These are phyloP conservation scores for Penicillium antarcticum DNA, from an alignment of 495 filamentous ascomycete genomes.

Conservation along the genomic window DNA sequence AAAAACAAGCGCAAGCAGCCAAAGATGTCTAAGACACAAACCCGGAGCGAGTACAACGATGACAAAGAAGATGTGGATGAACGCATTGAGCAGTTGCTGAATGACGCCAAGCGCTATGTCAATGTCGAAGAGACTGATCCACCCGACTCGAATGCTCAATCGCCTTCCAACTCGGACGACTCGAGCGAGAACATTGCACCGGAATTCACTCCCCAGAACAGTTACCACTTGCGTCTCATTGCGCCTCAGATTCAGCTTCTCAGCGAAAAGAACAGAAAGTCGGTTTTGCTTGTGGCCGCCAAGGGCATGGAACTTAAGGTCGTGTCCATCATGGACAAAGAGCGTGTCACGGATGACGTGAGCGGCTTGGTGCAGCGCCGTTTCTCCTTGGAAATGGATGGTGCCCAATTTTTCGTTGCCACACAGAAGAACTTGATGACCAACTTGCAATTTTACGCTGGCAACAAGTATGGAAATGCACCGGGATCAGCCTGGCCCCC, in stretches of 20 bases:
- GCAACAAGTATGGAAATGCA: constrained; percentile 85
- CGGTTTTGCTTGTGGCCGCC: constrained; percentile 87
- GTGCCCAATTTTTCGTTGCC: constrained; percentile 95
- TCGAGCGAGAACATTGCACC: constrained; percentile 72
- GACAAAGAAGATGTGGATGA: constrained; percentile 69
- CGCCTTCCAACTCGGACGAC: constrained; percentile 44
- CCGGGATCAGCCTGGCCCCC: constrained; percentile 88
- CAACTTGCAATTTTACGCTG: constrained; percentile 87
- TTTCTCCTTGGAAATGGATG: constrained; percentile 91
- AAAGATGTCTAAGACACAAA: constrained; percentile 25
- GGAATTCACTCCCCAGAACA: constrained; percentile 92
- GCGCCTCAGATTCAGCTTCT: constrained; percentile 97
- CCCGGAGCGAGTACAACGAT: constrained; percentile 41
- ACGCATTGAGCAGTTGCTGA: constrained; percentile 81
- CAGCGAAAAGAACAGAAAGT: constrained; percentile 94
- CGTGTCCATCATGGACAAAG: constrained; percentile 95
- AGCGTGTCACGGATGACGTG: constrained; percentile 85
- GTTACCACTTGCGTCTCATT: constrained; percentile 90
- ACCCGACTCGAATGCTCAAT: constrained; percentile 26
- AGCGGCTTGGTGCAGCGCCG: constrained; percentile 92
- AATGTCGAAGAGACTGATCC: constrained; percentile 60
- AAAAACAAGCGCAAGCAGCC: constrained; percentile 54
- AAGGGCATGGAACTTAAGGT: constrained; percentile 97
- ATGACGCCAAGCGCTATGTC: constrained; percentile 80
- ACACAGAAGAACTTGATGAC: constrained; percentile 83